Conservation (phyloP, 1,139 yeast genomes). For the Nadsonia starkeyi-henricii region DNA sequence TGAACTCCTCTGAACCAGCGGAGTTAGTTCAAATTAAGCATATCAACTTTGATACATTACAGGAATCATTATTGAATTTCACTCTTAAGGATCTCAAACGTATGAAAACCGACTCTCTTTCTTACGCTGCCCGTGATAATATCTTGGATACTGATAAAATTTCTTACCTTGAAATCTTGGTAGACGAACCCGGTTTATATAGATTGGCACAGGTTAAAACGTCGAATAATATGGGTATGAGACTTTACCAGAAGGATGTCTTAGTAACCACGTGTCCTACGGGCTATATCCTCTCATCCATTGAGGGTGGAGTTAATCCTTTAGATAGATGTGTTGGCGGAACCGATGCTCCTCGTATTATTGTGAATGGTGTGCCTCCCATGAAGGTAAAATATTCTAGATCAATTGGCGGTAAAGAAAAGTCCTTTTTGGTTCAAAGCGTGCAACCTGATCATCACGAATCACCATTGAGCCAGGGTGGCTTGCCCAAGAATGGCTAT, state of each 20-base stretch:
- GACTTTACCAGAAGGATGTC: conserved; percentile 50
- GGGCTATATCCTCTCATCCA: conserved; percentile 31
- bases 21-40: conserved; percentile 53
- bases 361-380: conserved; percentile 65
- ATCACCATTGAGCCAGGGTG: conserved; percentile 27
- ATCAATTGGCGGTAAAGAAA: conserved; percentile 35
- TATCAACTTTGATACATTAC: conserved; percentile 43
- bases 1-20: conserved; percentile 63
- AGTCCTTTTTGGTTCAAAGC: conserved; percentile 30
- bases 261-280: conserved; percentile 67
- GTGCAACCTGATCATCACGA: conserved; percentile 34
- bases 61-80: conserved; percentile 36
- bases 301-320: conserved; percentile 11
- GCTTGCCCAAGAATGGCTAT: conserved; percentile 8
- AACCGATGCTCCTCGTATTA: conserved; percentile 38
- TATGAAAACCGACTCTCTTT: conserved; percentile 17
- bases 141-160: conserved; percentile 20
- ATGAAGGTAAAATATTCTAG: conserved; percentile 48
- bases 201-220: conserved; percentile 54
- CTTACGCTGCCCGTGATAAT: conserved; percentile 24
- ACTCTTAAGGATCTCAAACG: conserved; percentile 39
- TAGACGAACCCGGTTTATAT: conserved; percentile 60
- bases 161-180: conserved; percentile 42
- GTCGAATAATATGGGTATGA: conserved; percentile 45
- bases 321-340: conserved; percentile 56